Evolutionary conservation across 2,329 filamentous ascomycete species (phyloP), one percentile per base, ranked within the genome.

Genomic region (Penicillium sp.): DNA sequence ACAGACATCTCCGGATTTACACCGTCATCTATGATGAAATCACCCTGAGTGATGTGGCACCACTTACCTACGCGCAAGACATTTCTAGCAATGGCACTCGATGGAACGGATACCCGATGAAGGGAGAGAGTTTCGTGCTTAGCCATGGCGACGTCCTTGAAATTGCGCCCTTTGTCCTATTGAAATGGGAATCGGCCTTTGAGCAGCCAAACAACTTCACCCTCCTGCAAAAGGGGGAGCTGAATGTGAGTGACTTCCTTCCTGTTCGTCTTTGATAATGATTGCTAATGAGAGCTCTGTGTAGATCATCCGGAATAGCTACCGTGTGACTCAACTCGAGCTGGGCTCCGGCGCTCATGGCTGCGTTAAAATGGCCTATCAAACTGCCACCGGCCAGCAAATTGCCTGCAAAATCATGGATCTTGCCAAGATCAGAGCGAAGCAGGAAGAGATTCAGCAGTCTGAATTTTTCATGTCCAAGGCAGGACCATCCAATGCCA

Each of bases 331-430:
- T 10, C 56, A 61, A 32, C 65, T 69, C 29, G 59, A 67, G 29
- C 52, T 75, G 22, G 73, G 73, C 4, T 63, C 65, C 11, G 73
- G 73, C 14, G 65, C 67, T 4, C 73, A 65, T 56, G 72, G 71
- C 10, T 53, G 61, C 40, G 72, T 75, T 10, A 62, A 68, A 42
- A 69, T 75, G 69, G 71, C 73, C 2, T 59, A 69, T 28, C 61
- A 68, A 18, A 56, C 55, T 23, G 40, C 44, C 3, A 58, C 50
- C 9, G 60, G 61, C 2, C 57, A 57, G 38, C 73, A 75, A 42
- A 47, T 74, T 24, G 73, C 73, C 4, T 75, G 73, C 59, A 75
- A 75, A 47, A 60, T 75, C 20, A 60, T 74, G 22, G 64, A 71
- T 48, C 50, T 74, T 4, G 56, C 59, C 11, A 59, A 46, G 2